Conservation (phyloP, 371 early-diverging fungal species). For the Mucor piriformis region DNA sequence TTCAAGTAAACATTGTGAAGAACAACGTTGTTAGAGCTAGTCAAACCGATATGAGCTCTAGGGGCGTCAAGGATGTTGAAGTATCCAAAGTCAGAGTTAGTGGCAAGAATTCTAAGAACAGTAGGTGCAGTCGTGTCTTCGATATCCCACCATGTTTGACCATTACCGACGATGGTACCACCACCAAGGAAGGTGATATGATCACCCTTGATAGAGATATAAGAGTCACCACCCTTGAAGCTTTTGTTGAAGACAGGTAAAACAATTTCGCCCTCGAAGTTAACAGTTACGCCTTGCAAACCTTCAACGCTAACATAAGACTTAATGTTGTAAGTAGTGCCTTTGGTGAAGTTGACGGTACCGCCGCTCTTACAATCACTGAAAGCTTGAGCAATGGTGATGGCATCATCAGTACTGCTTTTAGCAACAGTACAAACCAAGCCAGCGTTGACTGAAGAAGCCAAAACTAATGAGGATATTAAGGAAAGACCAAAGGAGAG, state of each 20-base stretch:
- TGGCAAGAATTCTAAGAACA: constrained; percentile 32
- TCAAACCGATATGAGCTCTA: constrained; percentile 37
- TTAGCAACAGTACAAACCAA: too few species aligned
- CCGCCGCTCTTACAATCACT: constrained; percentile 36
- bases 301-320: constrained; percentile 19
- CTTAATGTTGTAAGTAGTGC: constrained; percentile 30
- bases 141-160: constrained; percentile 41
- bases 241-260: too few species aligned
- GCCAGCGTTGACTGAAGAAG: too few species aligned
- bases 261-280: constrained; percentile 28
- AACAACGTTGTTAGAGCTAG: constrained; percentile 26
- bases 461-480: too few species aligned
- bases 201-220: constrained; percentile 30
- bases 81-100: constrained; percentile 30
- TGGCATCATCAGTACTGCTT: too few species aligned
- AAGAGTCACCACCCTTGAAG: too few species aligned
- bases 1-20: too few species aligned
- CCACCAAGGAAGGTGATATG: constrained; percentile 26
- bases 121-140: constrained; percentile 33
- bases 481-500: too few species aligned
- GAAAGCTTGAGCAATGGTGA: constrained; percentile 32
- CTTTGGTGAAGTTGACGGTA: constrained; percentile 33
- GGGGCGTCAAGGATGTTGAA: constrained; percentile 36
- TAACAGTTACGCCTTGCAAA: constrained; percentile 28
- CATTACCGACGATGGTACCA: constrained; percentile 29